phyloP scores from a whole-genome alignment of 768 basidiomycete genomes.

The Suillus lakei region DNA sequence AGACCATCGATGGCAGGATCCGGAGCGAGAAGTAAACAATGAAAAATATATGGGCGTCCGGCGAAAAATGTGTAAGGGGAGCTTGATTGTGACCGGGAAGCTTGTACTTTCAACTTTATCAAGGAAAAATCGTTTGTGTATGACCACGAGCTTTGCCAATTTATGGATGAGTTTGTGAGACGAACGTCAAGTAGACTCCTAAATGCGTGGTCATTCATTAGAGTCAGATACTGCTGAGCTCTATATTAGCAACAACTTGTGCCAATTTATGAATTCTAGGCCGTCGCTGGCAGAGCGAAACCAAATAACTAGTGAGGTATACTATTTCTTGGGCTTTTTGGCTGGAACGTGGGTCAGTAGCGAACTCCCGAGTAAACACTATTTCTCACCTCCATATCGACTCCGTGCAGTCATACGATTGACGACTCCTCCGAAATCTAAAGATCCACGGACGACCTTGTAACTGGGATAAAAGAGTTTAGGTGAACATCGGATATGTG shows the following conservation, averaged over 20 bases:
- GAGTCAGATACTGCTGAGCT: background rate
- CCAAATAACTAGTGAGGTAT: background rate
- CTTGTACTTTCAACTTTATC: background rate
- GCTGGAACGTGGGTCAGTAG: conserved; percentile 38
- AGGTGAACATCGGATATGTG: background rate
- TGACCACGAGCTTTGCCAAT: background rate
- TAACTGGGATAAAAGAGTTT: conserved; percentile 58
- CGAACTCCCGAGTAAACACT: background rate
- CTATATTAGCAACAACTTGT: background rate
- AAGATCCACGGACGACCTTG: conserved; percentile 90
- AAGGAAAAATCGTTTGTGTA: background rate
- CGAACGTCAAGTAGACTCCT: background rate
- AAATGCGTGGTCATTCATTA: background rate
- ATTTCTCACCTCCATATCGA: conserved; percentile 82
- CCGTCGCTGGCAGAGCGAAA: background rate
- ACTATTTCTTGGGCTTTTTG: conserved; percentile 86
- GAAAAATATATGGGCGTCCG: background rate
- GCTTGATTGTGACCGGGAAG: conserved; percentile 18
- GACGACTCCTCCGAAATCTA: conserved; percentile 91
- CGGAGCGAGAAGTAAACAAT: conserved; percentile 33
- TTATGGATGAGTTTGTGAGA: background rate
- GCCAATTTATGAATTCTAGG: conserved; percentile 3
- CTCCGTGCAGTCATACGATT: conserved; percentile 82
- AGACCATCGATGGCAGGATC: conserved; percentile 36
- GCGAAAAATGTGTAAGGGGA: conserved; percentile 8